These are phyloP conservation scores for Triticum dicoccoides DNA, from an alignment of 176 grass and related monocot species.

Conservation along the genomic window DNA sequence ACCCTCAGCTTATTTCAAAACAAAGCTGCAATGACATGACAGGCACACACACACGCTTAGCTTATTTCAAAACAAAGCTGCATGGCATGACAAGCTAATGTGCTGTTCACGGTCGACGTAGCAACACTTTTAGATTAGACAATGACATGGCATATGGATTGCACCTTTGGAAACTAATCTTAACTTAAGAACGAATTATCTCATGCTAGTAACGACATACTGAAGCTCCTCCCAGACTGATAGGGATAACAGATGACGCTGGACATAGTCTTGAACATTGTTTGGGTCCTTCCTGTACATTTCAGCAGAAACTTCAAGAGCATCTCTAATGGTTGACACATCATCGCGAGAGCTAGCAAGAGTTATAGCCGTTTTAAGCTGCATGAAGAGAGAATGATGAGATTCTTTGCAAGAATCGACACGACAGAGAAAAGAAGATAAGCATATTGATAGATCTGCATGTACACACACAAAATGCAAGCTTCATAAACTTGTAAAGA, in stretches of 20 bases:
- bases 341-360: conserved; percentile 76
- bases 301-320: conserved; percentile 98
- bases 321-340: conserved; percentile 88
- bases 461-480: conserved; percentile 8
- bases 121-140: conserved; percentile 12
- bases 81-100: conserved; percentile 7
- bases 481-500: conserved; percentile 5
- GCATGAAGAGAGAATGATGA: conserved; percentile 25
- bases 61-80: conserved; percentile 23
- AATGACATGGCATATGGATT: conserved; percentile 19
- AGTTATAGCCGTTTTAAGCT: conserved; percentile 97
- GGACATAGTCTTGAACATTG: conserved; percentile 97
- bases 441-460: neutral
- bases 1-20: neutral
- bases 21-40: conserved; percentile 21
- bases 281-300: conserved; percentile 98
- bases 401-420: conserved; percentile 13
- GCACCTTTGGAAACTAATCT: conserved; percentile 15
- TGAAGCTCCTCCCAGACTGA: conserved; percentile 97
- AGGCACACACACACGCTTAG: neutral
- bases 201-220: conserved; percentile 40
- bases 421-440: conserved; percentile 1
- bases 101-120: conserved; percentile 10
- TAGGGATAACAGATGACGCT: conserved; percentile 90
- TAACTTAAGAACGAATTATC: conserved; percentile 5